Conservation (phyloP, 2,329 filamentous ascomycete genomes). For the Exophiala xenobiotica region DNA sequence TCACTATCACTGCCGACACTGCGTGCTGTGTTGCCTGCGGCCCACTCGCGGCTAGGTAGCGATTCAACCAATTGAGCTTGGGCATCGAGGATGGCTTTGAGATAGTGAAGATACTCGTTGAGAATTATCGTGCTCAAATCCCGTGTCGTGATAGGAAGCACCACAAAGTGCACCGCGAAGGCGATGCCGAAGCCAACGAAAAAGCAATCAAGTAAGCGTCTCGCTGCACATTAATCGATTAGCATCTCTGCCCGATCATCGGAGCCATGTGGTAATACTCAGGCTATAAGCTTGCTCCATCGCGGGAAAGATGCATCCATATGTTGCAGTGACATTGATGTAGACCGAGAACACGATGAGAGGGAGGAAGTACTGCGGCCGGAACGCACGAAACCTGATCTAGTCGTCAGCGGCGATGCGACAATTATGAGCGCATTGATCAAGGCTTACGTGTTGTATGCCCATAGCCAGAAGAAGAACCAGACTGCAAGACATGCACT, state of each 20-base stretch:
- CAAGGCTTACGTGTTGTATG: constrained; percentile 21
- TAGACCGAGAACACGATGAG: constrained; percentile 69
- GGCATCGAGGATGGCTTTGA: constrained; percentile 56
- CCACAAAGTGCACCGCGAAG: constrained; percentile 61
- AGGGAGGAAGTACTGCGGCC: constrained; percentile 66
- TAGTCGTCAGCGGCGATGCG: neutral
- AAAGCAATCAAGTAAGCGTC: constrained; percentile 59
- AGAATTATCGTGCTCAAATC: constrained; percentile 62
- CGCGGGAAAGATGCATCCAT: constrained; percentile 59
- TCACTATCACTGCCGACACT: constrained; percentile 15
- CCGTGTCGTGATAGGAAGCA: constrained; percentile 67
- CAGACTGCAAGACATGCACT: constrained; percentile 68
- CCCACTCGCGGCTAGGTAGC: constrained; percentile 15
- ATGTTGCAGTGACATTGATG: constrained; percentile 63
- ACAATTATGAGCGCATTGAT: neutral
- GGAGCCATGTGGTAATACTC: neutral
- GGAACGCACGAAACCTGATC: constrained; percentile 59
- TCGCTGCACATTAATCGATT: constrained; percentile 35
- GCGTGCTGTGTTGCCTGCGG: constrained; percentile 43
- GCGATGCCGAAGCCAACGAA: constrained; percentile 65
- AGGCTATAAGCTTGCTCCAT: constrained; percentile 38
- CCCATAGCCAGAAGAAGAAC: constrained; percentile 64
- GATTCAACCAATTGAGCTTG: constrained; percentile 63
- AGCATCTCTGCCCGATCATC: constrained; percentile 44
- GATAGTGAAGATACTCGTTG: constrained; percentile 58